A percentile compares a stretch with the other conserved stretches of the same genome.
These are phyloP conservation scores for Apostasia ramifera DNA, from an alignment of 106 monocot species.

Conservation along the genomic window DNA sequence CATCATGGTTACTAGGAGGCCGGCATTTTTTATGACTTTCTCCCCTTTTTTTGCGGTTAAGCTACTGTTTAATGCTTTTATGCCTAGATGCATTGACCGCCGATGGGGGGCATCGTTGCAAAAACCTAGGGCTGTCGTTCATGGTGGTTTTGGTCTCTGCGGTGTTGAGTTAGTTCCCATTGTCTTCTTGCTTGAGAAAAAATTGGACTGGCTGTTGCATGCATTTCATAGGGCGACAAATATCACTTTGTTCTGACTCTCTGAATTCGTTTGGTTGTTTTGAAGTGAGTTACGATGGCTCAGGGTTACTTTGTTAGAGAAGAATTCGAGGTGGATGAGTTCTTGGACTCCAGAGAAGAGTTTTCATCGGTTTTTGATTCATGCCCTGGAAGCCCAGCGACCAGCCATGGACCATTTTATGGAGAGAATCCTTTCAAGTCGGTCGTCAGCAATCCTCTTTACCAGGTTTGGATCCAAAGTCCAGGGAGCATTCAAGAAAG, in stretches of 20 bases:
- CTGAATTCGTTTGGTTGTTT: neutral
- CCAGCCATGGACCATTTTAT: neutral
- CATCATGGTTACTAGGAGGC: neutral
- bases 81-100: constrained; percentile 4
- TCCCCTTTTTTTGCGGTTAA: neutral
- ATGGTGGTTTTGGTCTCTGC: neutral
- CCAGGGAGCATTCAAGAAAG: constrained; percentile 50
- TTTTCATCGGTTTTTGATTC: constrained; percentile 27
- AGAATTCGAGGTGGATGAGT: constrained; percentile 33
- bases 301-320: neutral
- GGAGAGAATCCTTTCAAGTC: constrained; percentile 10
- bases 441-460: constrained; percentile 8
- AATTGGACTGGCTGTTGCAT: constrained; percentile 1
- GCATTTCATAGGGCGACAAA: neutral
- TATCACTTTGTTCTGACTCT: neutral
- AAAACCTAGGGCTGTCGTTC: neutral
- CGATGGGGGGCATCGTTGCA: neutral
- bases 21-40: neutral
- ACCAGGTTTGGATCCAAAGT: constrained; percentile 30
- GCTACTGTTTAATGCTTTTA: neutral
- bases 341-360: constrained; percentile 66
- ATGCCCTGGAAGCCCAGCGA: constrained; percentile 15
- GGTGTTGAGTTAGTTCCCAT: neutral
- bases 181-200: constrained; percentile 2
- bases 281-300: constrained; percentile 7